phyloP scores from a whole-genome alignment of 2,329 filamentous ascomycete species.

The Beauveria sp. region DNA sequence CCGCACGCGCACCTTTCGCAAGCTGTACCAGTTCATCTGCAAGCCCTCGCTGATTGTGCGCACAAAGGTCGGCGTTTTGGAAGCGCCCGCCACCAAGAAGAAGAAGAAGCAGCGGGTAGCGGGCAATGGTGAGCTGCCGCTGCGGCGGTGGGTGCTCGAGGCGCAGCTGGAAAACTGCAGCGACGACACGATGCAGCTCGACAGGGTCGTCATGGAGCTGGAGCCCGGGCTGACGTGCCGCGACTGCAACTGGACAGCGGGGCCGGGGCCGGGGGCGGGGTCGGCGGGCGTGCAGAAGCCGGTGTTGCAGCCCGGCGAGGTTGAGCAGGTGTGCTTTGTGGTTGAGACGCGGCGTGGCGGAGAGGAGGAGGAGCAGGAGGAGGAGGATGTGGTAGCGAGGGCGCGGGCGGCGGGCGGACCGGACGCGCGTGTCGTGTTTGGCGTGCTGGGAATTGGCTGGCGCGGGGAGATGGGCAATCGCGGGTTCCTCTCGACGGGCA shows the following conservation, averaged over 20 bases:
- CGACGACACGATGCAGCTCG: conserved; percentile 72
- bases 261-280: conserved; percentile 14
- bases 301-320: conserved; percentile 54
- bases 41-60: conserved; percentile 84
- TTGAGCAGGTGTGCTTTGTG: conserved; percentile 59
- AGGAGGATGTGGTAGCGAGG: conserved; percentile 20
- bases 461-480: conserved; percentile 81
- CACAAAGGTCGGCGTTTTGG: conserved; percentile 71
- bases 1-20: conserved; percentile 78
- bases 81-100: neutral
- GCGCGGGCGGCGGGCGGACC: conserved; percentile 27
- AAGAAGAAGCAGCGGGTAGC: too few relatives aligned
- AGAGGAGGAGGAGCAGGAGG: conserved; percentile 16
- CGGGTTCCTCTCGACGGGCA: conserved; percentile 82
- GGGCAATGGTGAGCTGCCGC: neutral
- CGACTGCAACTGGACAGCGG: conserved; percentile 50
- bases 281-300: conserved; percentile 34
- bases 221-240: conserved; percentile 42
- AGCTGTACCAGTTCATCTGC: conserved; percentile 94
- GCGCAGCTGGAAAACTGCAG: conserved; percentile 94
- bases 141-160: conserved; percentile 66
- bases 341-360: conserved; percentile 31
- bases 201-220: conserved; percentile 52
- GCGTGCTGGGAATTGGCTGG: conserved; percentile 82
- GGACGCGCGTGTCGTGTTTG: conserved; percentile 61